Percentiles rank a stretch among this genome's conserved stretches.
Evolutionary conservation across 352 stramenopile species (phyloP).

Genomic region (Thalassiosira pacifica): DNA sequence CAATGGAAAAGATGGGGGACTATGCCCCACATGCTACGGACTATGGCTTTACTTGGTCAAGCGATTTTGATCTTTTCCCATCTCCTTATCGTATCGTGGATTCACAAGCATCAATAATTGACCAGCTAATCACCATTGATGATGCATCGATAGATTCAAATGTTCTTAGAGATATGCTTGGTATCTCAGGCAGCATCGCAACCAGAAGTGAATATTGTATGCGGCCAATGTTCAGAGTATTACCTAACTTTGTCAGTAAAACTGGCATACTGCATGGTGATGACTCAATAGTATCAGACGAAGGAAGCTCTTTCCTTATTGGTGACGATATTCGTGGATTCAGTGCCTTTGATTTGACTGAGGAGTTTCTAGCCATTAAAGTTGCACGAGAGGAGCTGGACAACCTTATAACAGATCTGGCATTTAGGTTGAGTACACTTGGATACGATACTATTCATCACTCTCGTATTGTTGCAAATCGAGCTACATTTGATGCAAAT

Average conservation of each 20-base stretch:
- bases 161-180: conserved; percentile 39
- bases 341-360: conserved; percentile 41
- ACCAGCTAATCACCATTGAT: conserved; percentile 40
- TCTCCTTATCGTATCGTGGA: conserved; percentile 42
- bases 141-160: conserved; percentile 29
- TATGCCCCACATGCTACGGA: conserved; percentile 25
- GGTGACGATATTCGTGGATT: conserved; percentile 52
- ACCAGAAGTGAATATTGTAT: conserved; percentile 43
- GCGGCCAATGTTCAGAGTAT: conserved; percentile 47
- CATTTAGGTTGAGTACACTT: conserved; percentile 39
- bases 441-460: conserved; percentile 34
- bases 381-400: conserved; percentile 28
- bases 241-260: conserved; percentile 35
- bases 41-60: conserved; percentile 47
- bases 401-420: conserved; percentile 34
- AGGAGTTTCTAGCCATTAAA: conserved; percentile 34
- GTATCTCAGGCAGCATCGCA: conserved; percentile 27
- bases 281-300: conserved; percentile 29
- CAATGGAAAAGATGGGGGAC: conserved; percentile 13
- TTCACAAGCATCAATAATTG: conserved; percentile 46
- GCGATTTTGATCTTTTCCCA: conserved; percentile 51
- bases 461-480: background rate
- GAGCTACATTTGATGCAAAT: conserved; percentile 22
- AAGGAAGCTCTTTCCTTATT: conserved; percentile 39
- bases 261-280: conserved; percentile 34